Evolutionary conservation across 2,329 filamentous ascomycete species (phyloP).

Genomic region (Thelonectria olida): DNA sequence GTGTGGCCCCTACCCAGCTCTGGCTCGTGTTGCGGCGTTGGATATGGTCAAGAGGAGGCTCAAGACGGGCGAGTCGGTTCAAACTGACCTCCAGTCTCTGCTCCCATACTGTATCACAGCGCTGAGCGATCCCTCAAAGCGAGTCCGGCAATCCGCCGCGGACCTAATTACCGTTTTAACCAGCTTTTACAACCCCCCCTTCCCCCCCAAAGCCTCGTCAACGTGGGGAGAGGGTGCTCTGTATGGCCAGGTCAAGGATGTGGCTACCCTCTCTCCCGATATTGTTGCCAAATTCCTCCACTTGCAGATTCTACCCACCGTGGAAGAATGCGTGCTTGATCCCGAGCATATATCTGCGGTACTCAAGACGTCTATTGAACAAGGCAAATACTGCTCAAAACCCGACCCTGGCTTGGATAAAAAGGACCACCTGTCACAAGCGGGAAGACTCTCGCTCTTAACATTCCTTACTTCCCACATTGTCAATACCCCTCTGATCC

Average conservation of each 20-base stretch:
- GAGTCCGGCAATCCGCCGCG: constrained; percentile 79
- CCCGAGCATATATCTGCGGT: constrained; percentile 73
- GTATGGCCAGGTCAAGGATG: constrained; percentile 66
- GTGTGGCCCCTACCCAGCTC: constrained; percentile 74
- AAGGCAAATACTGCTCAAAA: constrained; percentile 49
- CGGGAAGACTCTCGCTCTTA: constrained; percentile 71
- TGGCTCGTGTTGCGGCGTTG: constrained; percentile 75
- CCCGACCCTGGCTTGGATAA: constrained; percentile 55
- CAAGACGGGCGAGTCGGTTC: constrained; percentile 57
- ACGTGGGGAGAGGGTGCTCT: constrained; percentile 71
- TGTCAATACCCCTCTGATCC: constrained; percentile 71
- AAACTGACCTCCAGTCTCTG: constrained; percentile 77
- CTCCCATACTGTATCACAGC: constrained; percentile 84
- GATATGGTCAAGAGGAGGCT: constrained; percentile 69
- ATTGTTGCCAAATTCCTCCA: constrained; percentile 70
- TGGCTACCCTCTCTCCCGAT: constrained; percentile 67
- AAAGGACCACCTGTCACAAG: constrained; percentile 65
- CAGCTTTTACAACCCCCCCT: constrained; percentile 53
- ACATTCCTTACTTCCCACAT: constrained; percentile 79
- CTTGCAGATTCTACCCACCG: constrained; percentile 73
- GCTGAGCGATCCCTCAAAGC: constrained; percentile 78
- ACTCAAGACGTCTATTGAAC: constrained; percentile 56
- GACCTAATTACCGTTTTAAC: constrained; percentile 69
- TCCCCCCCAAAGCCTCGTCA: constrained; percentile 50
- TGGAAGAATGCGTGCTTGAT: constrained; percentile 91